Percentiles rank a stretch among this genome's conserved stretches.
phyloP scores from a whole-genome alignment of 1,284 basidiomycete species.

The Puccinia brachypodii region DNA sequence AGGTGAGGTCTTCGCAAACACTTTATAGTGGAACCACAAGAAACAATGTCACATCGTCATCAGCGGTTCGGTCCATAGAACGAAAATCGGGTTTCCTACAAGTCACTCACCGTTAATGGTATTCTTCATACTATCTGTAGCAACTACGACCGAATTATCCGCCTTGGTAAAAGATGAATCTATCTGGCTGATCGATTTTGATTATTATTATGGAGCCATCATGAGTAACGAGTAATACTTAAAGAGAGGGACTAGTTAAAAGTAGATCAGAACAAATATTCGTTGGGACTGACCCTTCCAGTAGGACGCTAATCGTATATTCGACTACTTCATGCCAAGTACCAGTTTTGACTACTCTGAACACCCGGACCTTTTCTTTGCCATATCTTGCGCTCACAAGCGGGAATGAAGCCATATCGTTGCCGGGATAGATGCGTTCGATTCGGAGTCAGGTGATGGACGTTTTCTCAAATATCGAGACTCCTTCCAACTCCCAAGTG shows the following conservation, averaged over 20 bases:
- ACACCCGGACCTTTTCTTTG: slow-evolving; percentile 80
- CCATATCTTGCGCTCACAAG: slow-evolving; percentile 70
- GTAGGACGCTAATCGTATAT: slow-evolving; percentile 72
- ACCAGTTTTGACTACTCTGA: slow-evolving; percentile 71
- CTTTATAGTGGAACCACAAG: slow-evolving; percentile 61
- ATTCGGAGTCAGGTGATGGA: background rate
- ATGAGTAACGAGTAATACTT: background rate
- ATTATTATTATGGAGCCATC: background rate
- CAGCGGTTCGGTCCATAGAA: no score
- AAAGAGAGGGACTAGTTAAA: background rate
- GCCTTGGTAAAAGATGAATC: slow-evolving; percentile 52
- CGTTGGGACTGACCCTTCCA: slow-evolving; percentile 65
- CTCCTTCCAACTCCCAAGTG: background rate
- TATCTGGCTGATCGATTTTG: slow-evolving; percentile 54
- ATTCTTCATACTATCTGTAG: slow-evolving; percentile 73
- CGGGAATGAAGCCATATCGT: slow-evolving; percentile 10
- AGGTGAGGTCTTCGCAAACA: slow-evolving; percentile 81
- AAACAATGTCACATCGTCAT: slow-evolving; percentile 41
- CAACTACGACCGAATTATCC: slow-evolving; percentile 54
- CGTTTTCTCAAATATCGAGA: no score
- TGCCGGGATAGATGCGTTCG: background rate
- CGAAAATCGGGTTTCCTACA: no score
- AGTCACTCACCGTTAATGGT: slow-evolving; percentile 69
- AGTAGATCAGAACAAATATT: background rate
- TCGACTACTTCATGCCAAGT: slow-evolving; percentile 64